Conservation (phyloP, 208 protist genomes). For the Naegleria gruberi region DNA sequence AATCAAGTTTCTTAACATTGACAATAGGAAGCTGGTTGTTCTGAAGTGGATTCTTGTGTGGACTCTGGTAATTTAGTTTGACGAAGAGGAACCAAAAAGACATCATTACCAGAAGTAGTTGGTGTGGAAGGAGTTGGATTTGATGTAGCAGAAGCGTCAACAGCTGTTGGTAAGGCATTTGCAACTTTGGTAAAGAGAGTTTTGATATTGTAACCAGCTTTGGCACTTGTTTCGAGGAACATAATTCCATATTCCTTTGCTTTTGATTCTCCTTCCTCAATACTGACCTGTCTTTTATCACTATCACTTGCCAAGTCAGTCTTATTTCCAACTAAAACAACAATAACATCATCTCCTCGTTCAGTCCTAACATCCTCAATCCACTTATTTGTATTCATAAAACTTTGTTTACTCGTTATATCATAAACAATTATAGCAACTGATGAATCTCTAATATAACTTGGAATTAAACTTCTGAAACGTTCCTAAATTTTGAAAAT, state of each 20-base stretch:
- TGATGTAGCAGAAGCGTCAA: background rate
- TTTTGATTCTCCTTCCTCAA: conserved; percentile 76
- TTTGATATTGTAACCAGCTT: conserved; percentile 60
- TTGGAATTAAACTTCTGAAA: conserved; percentile 83
- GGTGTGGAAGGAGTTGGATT: background rate
- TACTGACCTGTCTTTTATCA: conserved; percentile 52
- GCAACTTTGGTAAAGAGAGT: conserved; percentile 23
- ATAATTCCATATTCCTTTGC: conserved; percentile 79
- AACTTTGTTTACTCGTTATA: conserved; percentile 83
- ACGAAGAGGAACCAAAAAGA: background rate
- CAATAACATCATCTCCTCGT: conserved; percentile 82
- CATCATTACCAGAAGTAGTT: background rate
- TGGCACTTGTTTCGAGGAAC: conserved; percentile 89
- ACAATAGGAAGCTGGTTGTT: background rate
- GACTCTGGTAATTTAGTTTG: background rate
- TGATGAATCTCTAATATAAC: conserved; percentile 88
- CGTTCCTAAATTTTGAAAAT: conserved; percentile 78
- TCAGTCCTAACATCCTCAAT: conserved; percentile 93
- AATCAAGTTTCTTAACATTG: background rate
- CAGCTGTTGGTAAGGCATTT: background rate
- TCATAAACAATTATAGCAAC: conserved; percentile 96
- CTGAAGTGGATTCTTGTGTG: background rate
- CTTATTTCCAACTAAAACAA: conserved; percentile 95
- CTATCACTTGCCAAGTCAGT: conserved; percentile 64
- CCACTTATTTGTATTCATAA: conserved; percentile 85